A percentile compares a stretch with the other conserved stretches of the same genome.
Conservation (phyloP, 2,329 filamentous ascomycete genomes). For the Cadophora sp. region DNA sequence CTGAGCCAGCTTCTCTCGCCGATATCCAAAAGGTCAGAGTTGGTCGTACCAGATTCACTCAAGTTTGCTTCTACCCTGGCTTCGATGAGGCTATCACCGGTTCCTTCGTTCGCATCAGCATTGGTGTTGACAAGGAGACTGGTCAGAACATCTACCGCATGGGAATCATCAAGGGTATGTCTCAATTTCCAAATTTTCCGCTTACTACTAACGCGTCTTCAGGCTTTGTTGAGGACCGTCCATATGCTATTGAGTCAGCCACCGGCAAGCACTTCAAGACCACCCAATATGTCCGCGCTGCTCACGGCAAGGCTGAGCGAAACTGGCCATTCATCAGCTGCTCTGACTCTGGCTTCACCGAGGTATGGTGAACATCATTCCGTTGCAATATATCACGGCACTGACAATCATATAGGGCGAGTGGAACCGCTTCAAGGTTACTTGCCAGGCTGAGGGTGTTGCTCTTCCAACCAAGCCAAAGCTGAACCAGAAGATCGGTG, state of each 20-base stretch:
- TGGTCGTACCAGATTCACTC: conserved; percentile 83
- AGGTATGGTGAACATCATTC: conserved; percentile 58
- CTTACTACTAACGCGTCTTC: conserved; percentile 39
- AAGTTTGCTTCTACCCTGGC: conserved; percentile 91
- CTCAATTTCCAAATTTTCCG: background rate
- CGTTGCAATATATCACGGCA: conserved; percentile 8
- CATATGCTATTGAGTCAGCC: conserved; percentile 80
- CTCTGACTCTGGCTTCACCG: conserved; percentile 85
- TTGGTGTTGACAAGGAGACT: conserved; percentile 77
- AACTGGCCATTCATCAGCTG: conserved; percentile 91
- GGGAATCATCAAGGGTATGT: conserved; percentile 81
- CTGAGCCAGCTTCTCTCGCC: conserved; percentile 73
- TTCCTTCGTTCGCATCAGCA: conserved; percentile 84
- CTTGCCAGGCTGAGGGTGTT: conserved; percentile 74
- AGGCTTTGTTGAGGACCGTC: conserved; percentile 80
- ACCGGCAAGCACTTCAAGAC: conserved; percentile 82
- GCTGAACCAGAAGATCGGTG: conserved; percentile 74
- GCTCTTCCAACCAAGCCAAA: conserved; percentile 75
- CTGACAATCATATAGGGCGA: conserved; percentile 62
- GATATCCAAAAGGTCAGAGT: conserved; percentile 87
- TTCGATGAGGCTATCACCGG: conserved; percentile 84
- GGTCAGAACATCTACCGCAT: conserved; percentile 85
- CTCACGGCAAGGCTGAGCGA: conserved; percentile 82
- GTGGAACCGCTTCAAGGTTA: conserved; percentile 80
- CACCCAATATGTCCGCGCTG: conserved; percentile 82